Percentiles rank a stretch among this genome's conserved stretches.
These are phyloP conservation scores for Aspergillus thermomutatus DNA, from an alignment of 2,329 filamentous ascomycete genomes.

Conservation along the genomic window DNA sequence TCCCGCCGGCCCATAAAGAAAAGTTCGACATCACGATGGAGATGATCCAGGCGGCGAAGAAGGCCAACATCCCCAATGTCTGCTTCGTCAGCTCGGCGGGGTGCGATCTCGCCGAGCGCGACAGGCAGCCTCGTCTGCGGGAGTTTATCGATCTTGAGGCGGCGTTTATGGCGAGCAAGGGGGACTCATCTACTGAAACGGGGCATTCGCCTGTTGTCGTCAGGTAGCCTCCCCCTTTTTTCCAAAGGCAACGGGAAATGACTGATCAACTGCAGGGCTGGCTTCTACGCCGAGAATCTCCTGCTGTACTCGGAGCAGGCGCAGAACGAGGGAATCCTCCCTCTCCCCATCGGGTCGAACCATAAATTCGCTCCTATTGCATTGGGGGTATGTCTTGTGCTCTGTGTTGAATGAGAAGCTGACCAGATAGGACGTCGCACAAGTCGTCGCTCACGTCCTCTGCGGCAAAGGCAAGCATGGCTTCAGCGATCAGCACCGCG, in stretches of 20 bases:
- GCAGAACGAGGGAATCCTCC: slow-evolving; percentile 43
- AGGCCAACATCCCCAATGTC: slow-evolving; percentile 45
- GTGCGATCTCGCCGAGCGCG: slow-evolving; percentile 49
- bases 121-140: slow-evolving; percentile 48
- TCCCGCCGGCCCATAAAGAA: slow-evolving; percentile 47
- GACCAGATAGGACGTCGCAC: slow-evolving; percentile 42
- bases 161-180: slow-evolving; percentile 44
- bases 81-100: slow-evolving; percentile 49
- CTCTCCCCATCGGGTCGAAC: slow-evolving; percentile 46
- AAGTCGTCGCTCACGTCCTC: slow-evolving; percentile 49
- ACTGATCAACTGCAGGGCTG: slow-evolving; percentile 35
- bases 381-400: slow-evolving; percentile 36
- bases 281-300: slow-evolving; percentile 53
- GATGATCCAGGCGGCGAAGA: slow-evolving; percentile 45
- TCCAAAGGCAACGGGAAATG: not conserved
- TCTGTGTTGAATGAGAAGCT: not conserved
- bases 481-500: slow-evolving; percentile 50
- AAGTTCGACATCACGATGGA: slow-evolving; percentile 48
- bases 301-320: slow-evolving; percentile 48
- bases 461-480: slow-evolving; percentile 48
- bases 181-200: slow-evolving; percentile 36
- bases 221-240: slow-evolving; percentile 22
- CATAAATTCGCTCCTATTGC: slow-evolving; percentile 53
- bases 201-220: slow-evolving; percentile 48
- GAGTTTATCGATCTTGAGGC: slow-evolving; percentile 53